Conservation (phyloP, 2,329 filamentous ascomycete species). For the Aspergillus brunneoviolaceus region DNA sequence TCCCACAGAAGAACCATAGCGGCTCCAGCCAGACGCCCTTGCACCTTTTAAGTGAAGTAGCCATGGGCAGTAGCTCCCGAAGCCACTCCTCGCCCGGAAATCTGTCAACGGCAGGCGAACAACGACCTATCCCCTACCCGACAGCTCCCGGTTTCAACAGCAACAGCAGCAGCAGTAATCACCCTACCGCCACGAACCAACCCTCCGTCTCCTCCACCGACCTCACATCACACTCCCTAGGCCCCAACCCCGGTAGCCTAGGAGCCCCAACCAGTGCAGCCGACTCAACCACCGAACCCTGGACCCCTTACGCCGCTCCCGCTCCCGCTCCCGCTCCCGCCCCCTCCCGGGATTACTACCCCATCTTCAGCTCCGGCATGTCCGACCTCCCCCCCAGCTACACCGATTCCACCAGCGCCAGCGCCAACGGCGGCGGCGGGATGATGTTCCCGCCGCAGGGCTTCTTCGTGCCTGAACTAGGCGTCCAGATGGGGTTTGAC, state of each 20-base stretch:
- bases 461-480: slow-evolving; percentile 27
- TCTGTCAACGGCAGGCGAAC: neutral
- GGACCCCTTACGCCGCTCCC: slow-evolving; percentile 12
- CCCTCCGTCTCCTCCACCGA: slow-evolving; percentile 14
- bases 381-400: slow-evolving; percentile 16
- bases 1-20: slow-evolving; percentile 4
- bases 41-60: slow-evolving; percentile 43
- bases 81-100: slow-evolving; percentile 2
- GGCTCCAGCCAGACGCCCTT: slow-evolving; percentile 33
- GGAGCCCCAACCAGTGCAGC: neutral
- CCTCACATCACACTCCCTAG: slow-evolving; percentile 12
- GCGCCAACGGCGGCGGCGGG: slow-evolving; percentile 8
- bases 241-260: neutral
- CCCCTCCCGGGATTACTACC: slow-evolving; percentile 12
- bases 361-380: slow-evolving; percentile 7
- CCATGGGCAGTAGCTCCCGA: slow-evolving; percentile 35
- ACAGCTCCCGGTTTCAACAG: neutral
- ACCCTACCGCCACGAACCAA: slow-evolving; percentile 8
- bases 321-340: neutral
- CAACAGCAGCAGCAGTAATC: slow-evolving; percentile 11
- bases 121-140: neutral
- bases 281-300: slow-evolving; percentile 9
- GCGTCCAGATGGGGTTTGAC: slow-evolving; percentile 27
- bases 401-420: slow-evolving; percentile 13
- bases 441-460: slow-evolving; percentile 20